Base-by-base conservation (phyloP, 2,329 filamentous ascomycete species). In the Pseudogymnoascus sp. region DNA sequence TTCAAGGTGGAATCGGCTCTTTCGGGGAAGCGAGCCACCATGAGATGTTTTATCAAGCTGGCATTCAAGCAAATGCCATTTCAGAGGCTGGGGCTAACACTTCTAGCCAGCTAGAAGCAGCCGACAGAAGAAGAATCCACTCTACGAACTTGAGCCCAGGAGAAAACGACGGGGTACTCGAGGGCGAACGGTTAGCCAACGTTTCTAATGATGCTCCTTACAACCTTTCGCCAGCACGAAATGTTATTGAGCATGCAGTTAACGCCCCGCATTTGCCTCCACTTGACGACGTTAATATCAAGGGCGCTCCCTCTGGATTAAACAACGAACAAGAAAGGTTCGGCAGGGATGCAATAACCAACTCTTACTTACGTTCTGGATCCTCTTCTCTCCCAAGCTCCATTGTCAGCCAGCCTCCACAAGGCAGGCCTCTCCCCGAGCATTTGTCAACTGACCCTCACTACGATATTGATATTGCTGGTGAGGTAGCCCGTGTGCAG, bases 401-500 rank as follows among this genome's bases (percentile, higher is more conserved):
- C 18, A 34, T 60, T 38, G 38, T 60, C 31, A 37, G 31, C 16
- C 12, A 36, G 14, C 37, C 60, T 42, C 8, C 6, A 31, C 46
- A 53, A 31, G 38, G 60, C 3, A 66, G 67, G 11, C 65, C 66
- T 4, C 74, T 86, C 0, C 78, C 79, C 0, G 82, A 87, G 65
- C 85, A 88, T 69, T 84, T 79, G 0, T 76, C 81, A 1, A 78
- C 83, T 0, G 77, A 85, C 42, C 82, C 85, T 0, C 83, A 89
- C 66, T 91, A 89, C 70, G 88, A 91, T 67, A 64, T 68, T 0
- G 80, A 84, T 61, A 79, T 91, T 11, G 78, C 78, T 2, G 79
- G 77, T 0, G 89, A 92, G 72, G 79, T 89, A 1, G 73, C 76
- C 3, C 81, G 88, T 31, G 80, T 88, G 53, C 86, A 90, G 65